Evolutionary conservation across 2,329 filamentous ascomycete genomes (phyloP).

Genomic region (Fonsecaea erecta): DNA sequence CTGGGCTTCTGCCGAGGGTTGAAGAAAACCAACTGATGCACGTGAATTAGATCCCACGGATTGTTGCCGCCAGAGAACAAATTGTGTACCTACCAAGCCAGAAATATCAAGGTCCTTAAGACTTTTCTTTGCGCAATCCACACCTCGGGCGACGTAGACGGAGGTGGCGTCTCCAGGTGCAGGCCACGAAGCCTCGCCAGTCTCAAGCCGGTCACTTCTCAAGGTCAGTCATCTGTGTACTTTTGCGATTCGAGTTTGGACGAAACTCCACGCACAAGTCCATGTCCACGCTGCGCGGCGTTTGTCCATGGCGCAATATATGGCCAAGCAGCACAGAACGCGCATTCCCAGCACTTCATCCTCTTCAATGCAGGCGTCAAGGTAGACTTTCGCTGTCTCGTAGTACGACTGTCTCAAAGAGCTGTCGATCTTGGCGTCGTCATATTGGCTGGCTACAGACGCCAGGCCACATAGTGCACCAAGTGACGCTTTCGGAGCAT

Average conservation of each 20-base stretch:
- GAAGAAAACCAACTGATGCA: not conserved
- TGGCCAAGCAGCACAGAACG: not conserved
- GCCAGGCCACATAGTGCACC: constrained; percentile 4
- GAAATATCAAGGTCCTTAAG: constrained; percentile 13
- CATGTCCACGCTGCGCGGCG: constrained; percentile 8
- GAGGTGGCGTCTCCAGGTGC: not conserved
- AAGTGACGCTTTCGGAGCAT: not conserved
- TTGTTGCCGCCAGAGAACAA: not conserved
- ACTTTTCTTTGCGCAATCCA: constrained; percentile 9
- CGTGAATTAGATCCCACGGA: not conserved
- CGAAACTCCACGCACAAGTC: not conserved
- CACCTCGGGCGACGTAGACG: not conserved
- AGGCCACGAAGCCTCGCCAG: constrained; percentile 1
- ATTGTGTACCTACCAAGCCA: not conserved
- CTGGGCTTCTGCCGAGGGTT: not conserved
- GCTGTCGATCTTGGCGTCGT: constrained; percentile 1
- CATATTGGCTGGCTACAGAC: constrained; percentile 13
- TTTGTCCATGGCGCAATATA: constrained; percentile 13
- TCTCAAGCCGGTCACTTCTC: not conserved
- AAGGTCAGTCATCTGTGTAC: not conserved
- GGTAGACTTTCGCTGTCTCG: constrained; percentile 13
- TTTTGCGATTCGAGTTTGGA: not conserved
- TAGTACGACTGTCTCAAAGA: constrained; percentile 10
- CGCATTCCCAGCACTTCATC: constrained; percentile 10
- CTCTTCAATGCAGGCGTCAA: constrained; percentile 9